These are phyloP conservation scores for Pleurotus ostreatus DNA, from an alignment of 768 basidiomycete species.

Conservation along the genomic window DNA sequence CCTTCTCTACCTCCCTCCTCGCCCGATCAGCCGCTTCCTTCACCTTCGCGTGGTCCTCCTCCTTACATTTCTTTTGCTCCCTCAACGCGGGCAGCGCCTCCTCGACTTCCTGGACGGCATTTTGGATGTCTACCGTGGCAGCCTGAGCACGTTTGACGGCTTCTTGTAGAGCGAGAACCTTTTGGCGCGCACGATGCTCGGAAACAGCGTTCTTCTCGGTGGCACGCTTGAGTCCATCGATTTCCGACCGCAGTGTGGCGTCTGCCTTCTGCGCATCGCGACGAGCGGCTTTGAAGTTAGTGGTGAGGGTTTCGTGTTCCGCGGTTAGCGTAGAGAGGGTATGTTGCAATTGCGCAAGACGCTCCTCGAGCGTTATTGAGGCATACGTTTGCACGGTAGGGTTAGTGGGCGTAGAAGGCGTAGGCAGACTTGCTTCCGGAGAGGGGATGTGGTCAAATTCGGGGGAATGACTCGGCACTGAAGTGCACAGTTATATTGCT, in stretches of 20 bases:
- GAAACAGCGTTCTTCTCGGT: constrained; percentile 73
- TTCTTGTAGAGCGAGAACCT: constrained; percentile 84
- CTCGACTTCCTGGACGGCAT: constrained; percentile 44
- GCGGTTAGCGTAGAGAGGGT: constrained; percentile 56
- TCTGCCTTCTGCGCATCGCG: constrained; percentile 83
- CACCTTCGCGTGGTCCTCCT: constrained; percentile 37
- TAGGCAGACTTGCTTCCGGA: constrained; percentile 29
- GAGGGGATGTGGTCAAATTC: constrained; percentile 32
- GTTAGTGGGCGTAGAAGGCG: constrained; percentile 25
- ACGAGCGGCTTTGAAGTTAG: constrained; percentile 71
- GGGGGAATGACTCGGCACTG: constrained; percentile 9
- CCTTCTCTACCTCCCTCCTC: constrained; percentile 35
- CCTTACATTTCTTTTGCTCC: constrained; percentile 25
- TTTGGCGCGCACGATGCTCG: constrained; percentile 82
- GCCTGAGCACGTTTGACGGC: constrained; percentile 77
- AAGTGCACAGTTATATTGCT: constrained; percentile 15
- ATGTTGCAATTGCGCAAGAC: constrained; percentile 60
- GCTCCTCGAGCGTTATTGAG: constrained; percentile 61
- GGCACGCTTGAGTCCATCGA: constrained; percentile 75
- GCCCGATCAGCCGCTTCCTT: constrained; percentile 45
- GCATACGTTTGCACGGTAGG: constrained; percentile 25
- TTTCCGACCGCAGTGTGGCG: constrained; percentile 76
- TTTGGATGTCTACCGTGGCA: constrained; percentile 42
- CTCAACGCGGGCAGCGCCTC: constrained; percentile 29
- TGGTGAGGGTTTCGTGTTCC: constrained; percentile 66